phyloP scores from a whole-genome alignment of 2,329 filamentous ascomycete species.

The Trichothecium roseum region DNA sequence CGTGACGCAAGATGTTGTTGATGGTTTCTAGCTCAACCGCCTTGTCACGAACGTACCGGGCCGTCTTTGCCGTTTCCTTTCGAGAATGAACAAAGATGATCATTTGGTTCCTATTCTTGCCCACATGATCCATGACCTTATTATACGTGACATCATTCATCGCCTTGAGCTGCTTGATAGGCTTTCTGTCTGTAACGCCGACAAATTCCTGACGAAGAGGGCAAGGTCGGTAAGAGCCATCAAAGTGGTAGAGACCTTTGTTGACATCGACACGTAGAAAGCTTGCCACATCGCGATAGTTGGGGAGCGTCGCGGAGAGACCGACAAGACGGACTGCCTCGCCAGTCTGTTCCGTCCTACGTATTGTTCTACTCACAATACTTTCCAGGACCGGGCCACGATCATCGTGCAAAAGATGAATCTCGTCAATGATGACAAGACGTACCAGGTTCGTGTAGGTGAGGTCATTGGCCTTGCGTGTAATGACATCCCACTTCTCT shows the following conservation, averaged over 20 bases:
- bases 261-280: constrained; percentile 82
- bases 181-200: constrained; percentile 93
- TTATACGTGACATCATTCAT: constrained; percentile 99
- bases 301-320: constrained; percentile 88
- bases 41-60: constrained; percentile 91
- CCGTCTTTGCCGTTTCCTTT: constrained; percentile 97
- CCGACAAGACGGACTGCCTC: constrained; percentile 87
- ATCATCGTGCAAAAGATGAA: constrained; percentile 94
- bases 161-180: constrained; percentile 96
- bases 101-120: constrained; percentile 91
- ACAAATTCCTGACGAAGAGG: constrained; percentile 95
- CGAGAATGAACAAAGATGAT: constrained; percentile 97
- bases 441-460: constrained; percentile 97
- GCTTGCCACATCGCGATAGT: constrained; percentile 91
- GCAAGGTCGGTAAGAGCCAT: constrained; percentile 86
- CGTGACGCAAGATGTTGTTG: constrained; percentile 84
- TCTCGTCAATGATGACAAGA: constrained; percentile 94
- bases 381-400: constrained; percentile 94
- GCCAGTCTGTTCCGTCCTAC: constrained; percentile 86
- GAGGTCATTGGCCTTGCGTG: constrained; percentile 89
- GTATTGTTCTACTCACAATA: constrained; percentile 89
- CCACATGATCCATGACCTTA: constrained; percentile 94
- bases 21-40: constrained; percentile 96
- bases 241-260: constrained; percentile 91
- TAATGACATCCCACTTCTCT: constrained; percentile 99